Evolutionary conservation across 1,284 basidiomycete species (phyloP).

Genomic region (Papiliotrema flavescens): DNA sequence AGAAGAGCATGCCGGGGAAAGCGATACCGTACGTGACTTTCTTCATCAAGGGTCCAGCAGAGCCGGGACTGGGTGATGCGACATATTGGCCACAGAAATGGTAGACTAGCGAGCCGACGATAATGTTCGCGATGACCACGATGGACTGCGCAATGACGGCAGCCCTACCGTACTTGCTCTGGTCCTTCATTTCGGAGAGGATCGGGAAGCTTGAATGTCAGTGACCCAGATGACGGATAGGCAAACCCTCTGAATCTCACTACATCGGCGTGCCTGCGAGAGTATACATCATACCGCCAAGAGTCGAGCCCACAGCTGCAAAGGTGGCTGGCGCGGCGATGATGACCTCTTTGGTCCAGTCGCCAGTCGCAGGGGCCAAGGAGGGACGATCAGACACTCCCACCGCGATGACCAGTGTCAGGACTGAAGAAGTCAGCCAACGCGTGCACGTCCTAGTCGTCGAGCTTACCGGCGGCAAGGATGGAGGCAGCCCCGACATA

Average conservation of each 20-base stretch:
- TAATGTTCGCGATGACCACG: constrained; percentile 19
- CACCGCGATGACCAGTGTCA: constrained; percentile 47
- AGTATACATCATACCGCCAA: too few species aligned
- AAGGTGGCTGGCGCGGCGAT: background rate
- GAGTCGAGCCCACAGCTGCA: too few species aligned
- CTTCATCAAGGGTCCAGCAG: constrained; percentile 47
- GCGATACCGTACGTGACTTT: constrained; percentile 39
- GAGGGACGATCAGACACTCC: constrained; percentile 41
- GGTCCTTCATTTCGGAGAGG: constrained; percentile 28
- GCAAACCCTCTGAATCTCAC: too few species aligned
- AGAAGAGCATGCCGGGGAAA: constrained; percentile 32
- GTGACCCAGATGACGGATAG: background rate
- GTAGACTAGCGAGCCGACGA: constrained; percentile 30
- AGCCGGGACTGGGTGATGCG: constrained; percentile 48
- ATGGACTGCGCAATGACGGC: constrained; percentile 17
- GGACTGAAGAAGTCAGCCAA: constrained; percentile 41
- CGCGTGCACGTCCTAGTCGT: background rate
- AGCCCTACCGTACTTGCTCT: constrained; percentile 20
- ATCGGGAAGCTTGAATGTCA: background rate
- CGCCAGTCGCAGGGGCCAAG: constrained; percentile 16
- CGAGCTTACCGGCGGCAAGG: background rate
- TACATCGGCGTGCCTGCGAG: too few species aligned
- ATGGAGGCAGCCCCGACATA: constrained; percentile 29
- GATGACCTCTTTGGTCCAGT: background rate
- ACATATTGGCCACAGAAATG: constrained; percentile 37